These are phyloP conservation scores for Nemania serpens DNA, from an alignment of 2,329 filamentous ascomycete species.

Conservation along the genomic window DNA sequence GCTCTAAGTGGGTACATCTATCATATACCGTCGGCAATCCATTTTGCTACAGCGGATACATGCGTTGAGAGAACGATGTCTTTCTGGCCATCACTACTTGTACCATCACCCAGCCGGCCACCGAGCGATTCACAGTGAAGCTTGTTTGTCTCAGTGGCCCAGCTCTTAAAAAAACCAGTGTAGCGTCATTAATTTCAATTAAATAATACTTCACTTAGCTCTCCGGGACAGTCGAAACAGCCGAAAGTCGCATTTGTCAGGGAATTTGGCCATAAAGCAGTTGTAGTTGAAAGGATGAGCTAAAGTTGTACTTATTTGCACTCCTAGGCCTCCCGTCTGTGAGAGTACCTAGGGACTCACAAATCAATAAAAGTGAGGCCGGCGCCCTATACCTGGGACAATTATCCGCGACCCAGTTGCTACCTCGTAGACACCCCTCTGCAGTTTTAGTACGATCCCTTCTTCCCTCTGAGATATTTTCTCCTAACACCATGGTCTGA, in stretches of 20 bases:
- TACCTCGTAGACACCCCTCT: not conserved
- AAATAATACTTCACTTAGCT: not conserved
- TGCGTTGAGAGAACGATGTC: constrained; percentile 3
- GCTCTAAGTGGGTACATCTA: constrained; percentile 9
- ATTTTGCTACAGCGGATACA: constrained; percentile 3
- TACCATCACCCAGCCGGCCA: constrained; percentile 5
- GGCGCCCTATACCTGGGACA: not conserved
- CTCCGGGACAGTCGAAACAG: not conserved
- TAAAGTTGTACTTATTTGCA: not conserved
- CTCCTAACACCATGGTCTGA: not conserved
- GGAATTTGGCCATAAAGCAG: not conserved
- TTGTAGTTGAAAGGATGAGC: not conserved
- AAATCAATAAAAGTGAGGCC: not conserved
- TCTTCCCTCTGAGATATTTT: not conserved
- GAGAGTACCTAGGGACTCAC: not conserved
- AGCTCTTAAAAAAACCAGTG: not conserved
- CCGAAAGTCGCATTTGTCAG: not conserved
- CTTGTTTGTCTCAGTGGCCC: constrained; percentile 1
- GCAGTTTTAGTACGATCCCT: not conserved
- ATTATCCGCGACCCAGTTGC: not conserved
- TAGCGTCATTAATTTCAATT: constrained; percentile 1
- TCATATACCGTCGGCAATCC: not conserved
- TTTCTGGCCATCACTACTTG: constrained; percentile 1
- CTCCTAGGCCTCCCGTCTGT: not conserved
- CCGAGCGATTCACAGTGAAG: constrained; percentile 1